Base-by-base conservation (phyloP, 139 green algal genomes). In the Micromonas pusilla region DNA sequence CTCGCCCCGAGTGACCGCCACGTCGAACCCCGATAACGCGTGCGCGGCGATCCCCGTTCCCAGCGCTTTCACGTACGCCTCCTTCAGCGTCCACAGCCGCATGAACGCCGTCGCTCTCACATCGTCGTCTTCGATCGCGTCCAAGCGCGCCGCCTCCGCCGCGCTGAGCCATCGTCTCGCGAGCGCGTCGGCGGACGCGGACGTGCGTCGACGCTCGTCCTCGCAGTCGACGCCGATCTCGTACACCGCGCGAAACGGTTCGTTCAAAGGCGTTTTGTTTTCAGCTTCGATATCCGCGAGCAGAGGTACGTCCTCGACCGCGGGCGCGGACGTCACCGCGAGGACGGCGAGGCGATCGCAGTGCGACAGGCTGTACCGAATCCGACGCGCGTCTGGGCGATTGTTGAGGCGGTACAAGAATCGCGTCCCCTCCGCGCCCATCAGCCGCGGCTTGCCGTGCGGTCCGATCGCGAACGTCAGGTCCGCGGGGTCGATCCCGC, bases 11-110 rank as follows among this genome's bases (percentile, higher is more conserved):
- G 9, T 5, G 0, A 68, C 2, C 4, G 52, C 52, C 1, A 78
- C 33, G 20, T 78, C 72, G 33, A 78, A 78, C 52, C 38, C 33
- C 1, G 30, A 5, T 13, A 78, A 68, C 52, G 72, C 45, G 25
- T 33, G 37, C 3, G 31, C 72, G 3, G 72, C 52, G 53, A 78
- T 78, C 0, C 72, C 72, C 26, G 62, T 30, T 9, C 72, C 72
- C 16, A 78, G 53, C 72, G 72, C 72, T 30, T 78, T 78, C 25
- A 78, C 72, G 54, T 78, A 78, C 52, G 52, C 53, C 16, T 78
- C 72, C 52, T 68, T 70, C 53, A 70, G 30, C 52, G 52, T 70
- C 72, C 72, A 78, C 21, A 52, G 23, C 25, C 32, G 1, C 52
- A 78, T 68, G 33, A 78, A 78, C 53, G 32, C 3, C 13, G 4